A percentile compares a stretch with the other conserved stretches of the same genome.
Evolutionary conservation across 352 stramenopile species (phyloP).

Genomic region (Pythium phragmitis): DNA sequence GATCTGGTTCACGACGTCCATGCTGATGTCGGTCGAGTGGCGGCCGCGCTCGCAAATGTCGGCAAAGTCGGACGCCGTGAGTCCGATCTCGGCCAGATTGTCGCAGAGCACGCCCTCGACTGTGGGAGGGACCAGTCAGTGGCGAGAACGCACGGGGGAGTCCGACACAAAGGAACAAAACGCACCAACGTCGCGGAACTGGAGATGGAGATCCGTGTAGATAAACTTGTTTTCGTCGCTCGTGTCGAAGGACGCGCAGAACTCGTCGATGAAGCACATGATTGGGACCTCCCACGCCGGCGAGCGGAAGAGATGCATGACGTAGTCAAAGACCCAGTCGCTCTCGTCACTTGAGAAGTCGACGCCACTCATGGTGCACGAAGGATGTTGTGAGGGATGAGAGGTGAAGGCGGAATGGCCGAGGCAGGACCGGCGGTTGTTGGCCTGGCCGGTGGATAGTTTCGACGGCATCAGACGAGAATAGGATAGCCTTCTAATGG

Average conservation of each 20-base stretch:
- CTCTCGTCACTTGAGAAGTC: conserved; percentile 63
- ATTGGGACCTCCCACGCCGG: conserved; percentile 84
- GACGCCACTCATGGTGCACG: conserved; percentile 23
- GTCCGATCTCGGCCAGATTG: conserved; percentile 84
- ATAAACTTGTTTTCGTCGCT: conserved; percentile 90
- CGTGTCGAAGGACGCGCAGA: conserved; percentile 87
- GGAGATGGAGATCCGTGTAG: conserved; percentile 81
- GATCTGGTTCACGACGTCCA: conserved; percentile 85
- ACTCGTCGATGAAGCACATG: conserved; percentile 90
- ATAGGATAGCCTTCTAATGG: too few species aligned
- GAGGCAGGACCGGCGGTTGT: not conserved
- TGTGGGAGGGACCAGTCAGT: not conserved
- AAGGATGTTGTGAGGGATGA: not conserved
- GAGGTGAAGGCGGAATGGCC: not conserved
- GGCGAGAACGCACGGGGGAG: not conserved
- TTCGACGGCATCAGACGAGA: not conserved
- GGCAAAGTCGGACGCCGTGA: conserved; percentile 81
- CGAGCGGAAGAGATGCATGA: conserved; percentile 87
- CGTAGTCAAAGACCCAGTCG: conserved; percentile 89
- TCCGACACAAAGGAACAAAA: not conserved
- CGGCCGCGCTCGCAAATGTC: conserved; percentile 74
- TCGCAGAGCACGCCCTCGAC: conserved; percentile 77
- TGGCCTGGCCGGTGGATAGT: not conserved
- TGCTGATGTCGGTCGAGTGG: conserved; percentile 58
- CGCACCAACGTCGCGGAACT: conserved; percentile 71